Conservation (phyloP, 1,284 basidiomycete species). For the Microbotryomycetes sp. region DNA sequence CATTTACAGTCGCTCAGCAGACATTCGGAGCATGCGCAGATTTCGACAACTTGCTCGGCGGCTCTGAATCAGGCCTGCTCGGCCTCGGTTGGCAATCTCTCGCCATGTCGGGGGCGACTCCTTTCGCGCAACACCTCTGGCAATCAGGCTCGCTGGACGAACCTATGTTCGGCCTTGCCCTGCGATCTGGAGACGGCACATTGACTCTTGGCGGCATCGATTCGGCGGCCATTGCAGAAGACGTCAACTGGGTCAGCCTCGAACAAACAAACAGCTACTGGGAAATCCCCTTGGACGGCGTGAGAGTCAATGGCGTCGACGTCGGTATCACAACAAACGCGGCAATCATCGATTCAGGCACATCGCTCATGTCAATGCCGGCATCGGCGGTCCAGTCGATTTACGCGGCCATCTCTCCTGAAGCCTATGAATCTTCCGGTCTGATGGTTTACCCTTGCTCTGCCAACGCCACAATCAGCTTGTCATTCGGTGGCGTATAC, state of each 20-base stretch:
- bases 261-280: slow-evolving; percentile 49
- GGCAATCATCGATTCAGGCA: slow-evolving; percentile 49
- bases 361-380: slow-evolving; percentile 81
- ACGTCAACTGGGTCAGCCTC: slow-evolving; percentile 54
- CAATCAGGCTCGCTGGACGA: slow-evolving; percentile 50
- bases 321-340: slow-evolving; percentile 39
- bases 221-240: slow-evolving; percentile 59
- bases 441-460: slow-evolving; percentile 1
- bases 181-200: slow-evolving; percentile 47
- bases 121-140: slow-evolving; percentile 56
- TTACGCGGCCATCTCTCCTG: slow-evolving; percentile 56
- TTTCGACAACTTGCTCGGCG: neutral
- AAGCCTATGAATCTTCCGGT: neutral
- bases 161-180: slow-evolving; percentile 25
- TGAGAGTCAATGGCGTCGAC: slow-evolving; percentile 42
- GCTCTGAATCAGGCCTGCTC: neutral
- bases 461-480: neutral
- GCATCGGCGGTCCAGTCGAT: slow-evolving; percentile 53
- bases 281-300: slow-evolving; percentile 51
- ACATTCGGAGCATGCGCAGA: slow-evolving; percentile 41
- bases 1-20: slow-evolving; percentile 54
- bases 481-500: neutral
- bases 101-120: slow-evolving; percentile 43
- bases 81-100: slow-evolving; percentile 42
- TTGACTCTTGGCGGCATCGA: slow-evolving; percentile 71